Conservation (phyloP, 352 stramenopile species). For the Pythium sp. region DNA sequence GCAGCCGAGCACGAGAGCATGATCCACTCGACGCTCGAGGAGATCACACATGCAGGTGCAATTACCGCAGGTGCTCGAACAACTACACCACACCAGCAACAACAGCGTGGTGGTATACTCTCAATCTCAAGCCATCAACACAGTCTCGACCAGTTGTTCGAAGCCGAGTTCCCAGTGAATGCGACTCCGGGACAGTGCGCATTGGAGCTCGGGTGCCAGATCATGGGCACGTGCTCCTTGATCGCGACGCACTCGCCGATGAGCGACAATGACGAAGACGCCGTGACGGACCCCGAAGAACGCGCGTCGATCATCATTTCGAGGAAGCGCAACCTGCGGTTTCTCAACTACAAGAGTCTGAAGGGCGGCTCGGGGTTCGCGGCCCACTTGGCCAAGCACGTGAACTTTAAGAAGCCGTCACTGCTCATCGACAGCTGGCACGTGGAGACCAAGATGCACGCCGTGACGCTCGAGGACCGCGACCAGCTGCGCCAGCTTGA, state of each 20-base stretch:
- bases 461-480: slow-evolving; percentile 39
- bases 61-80: background rate
- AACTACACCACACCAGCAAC: background rate
- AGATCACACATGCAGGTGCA: slow-evolving; percentile 25
- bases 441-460: slow-evolving; percentile 64
- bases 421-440: slow-evolving; percentile 70
- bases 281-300: slow-evolving; percentile 17
- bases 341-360: slow-evolving; percentile 63
- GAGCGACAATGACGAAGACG: slow-evolving; percentile 10
- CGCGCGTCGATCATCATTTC: slow-evolving; percentile 9
- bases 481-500: slow-evolving; percentile 34
- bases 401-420: slow-evolving; percentile 54
- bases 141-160: slow-evolving; percentile 41
- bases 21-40: slow-evolving; percentile 60
- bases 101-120: background rate
- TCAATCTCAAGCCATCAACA: slow-evolving; percentile 4
- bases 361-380: slow-evolving; percentile 64
- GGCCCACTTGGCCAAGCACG: slow-evolving; percentile 65
- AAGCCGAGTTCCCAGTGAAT: slow-evolving; percentile 70
- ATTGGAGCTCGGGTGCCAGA: slow-evolving; percentile 57
- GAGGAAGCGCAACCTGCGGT: slow-evolving; percentile 33
- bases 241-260: slow-evolving; percentile 32
- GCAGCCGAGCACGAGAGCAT: slow-evolving; percentile 72
- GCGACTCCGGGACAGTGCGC: slow-evolving; percentile 67
- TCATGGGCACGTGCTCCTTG: slow-evolving; percentile 66